These are phyloP conservation scores for Candida anglica DNA, from an alignment of 805 yeast genomes.

Conservation along the genomic window DNA sequence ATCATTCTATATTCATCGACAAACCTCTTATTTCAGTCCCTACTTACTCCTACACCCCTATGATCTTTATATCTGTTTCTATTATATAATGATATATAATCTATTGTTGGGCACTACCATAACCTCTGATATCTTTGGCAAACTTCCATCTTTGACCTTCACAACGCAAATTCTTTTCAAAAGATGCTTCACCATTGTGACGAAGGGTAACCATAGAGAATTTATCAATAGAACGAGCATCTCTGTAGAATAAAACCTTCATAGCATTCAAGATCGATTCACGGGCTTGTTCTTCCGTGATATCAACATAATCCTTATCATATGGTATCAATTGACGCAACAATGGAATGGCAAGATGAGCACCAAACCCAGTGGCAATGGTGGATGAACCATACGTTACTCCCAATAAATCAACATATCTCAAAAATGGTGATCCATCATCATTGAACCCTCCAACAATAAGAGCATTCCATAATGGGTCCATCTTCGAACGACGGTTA, in stretches of 20 bases:
- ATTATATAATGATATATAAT: too few species aligned
- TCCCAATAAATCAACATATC: slow-evolving; percentile 88
- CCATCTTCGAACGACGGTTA: slow-evolving; percentile 84
- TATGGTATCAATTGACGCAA: slow-evolving; percentile 78
- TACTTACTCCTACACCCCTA: too few species aligned
- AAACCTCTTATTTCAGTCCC: too few species aligned
- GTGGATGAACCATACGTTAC: slow-evolving; percentile 86
- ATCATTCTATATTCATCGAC: too few species aligned
- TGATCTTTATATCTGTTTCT: too few species aligned
- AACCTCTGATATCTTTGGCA: slow-evolving; percentile 85
- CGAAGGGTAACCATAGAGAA: slow-evolving; percentile 77
- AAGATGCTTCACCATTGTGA: slow-evolving; percentile 38
- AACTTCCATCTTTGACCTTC: slow-evolving; percentile 85
- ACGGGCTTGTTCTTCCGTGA: slow-evolving; percentile 72
- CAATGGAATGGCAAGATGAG: slow-evolving; percentile 89
- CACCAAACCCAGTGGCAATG: slow-evolving; percentile 95
- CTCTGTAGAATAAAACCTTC: slow-evolving; percentile 94
- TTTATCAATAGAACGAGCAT: slow-evolving; percentile 88
- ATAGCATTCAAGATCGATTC: slow-evolving; percentile 76
- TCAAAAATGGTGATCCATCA: slow-evolving; percentile 61
- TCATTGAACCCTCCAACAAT: slow-evolving; percentile 87
- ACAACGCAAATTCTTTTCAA: slow-evolving; percentile 64
- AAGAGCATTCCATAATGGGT: slow-evolving; percentile 94
- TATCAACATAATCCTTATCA: slow-evolving; percentile 69
- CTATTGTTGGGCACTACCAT: slow-evolving; percentile 66